Evolutionary conservation across 768 basidiomycete genomes (phyloP).

Genomic region (Russula earlei): DNA sequence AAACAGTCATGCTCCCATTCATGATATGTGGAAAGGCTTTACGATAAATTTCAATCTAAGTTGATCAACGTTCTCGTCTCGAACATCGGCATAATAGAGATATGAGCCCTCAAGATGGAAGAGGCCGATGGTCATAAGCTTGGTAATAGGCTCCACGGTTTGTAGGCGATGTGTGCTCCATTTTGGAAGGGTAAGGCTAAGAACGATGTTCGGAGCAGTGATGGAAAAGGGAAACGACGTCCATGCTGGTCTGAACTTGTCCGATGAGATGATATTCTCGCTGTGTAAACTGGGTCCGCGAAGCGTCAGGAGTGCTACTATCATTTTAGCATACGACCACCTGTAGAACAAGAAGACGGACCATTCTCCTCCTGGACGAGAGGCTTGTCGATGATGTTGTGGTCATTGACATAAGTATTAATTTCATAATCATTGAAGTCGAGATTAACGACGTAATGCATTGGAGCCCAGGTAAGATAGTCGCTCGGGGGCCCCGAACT

Average conservation of each 20-base stretch:
- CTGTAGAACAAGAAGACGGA: conserved; percentile 25
- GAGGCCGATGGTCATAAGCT: conserved; percentile 48
- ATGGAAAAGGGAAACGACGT: conserved; percentile 58
- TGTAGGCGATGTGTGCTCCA: conserved; percentile 85
- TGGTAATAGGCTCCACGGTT: conserved; percentile 47
- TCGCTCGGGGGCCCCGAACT: conserved; percentile 70
- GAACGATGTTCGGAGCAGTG: conserved; percentile 45
- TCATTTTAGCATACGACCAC: background rate
- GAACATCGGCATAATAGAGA: conserved; percentile 57
- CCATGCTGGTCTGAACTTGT: conserved; percentile 61
- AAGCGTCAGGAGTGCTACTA: conserved; percentile 61
- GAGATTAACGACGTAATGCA: conserved; percentile 60
- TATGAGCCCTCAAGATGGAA: conserved; percentile 62
- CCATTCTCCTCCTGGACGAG: conserved; percentile 77
- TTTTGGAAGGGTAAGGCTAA: conserved; percentile 64
- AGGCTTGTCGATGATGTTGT: conserved; percentile 93
- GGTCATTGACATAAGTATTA: conserved; percentile 85
- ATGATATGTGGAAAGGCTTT: conserved; percentile 20
- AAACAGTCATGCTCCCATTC: background rate
- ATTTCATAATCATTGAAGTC: conserved; percentile 68
- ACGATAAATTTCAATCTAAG: conserved; percentile 61
- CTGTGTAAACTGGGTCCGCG: conserved; percentile 48
- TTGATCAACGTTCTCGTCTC: conserved; percentile 67
- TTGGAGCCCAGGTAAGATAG: conserved; percentile 78
- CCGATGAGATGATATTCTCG: conserved; percentile 52